These are phyloP conservation scores for Parathielavia hyrcaniae DNA, from an alignment of 495 filamentous ascomycete genomes.

Conservation along the genomic window DNA sequence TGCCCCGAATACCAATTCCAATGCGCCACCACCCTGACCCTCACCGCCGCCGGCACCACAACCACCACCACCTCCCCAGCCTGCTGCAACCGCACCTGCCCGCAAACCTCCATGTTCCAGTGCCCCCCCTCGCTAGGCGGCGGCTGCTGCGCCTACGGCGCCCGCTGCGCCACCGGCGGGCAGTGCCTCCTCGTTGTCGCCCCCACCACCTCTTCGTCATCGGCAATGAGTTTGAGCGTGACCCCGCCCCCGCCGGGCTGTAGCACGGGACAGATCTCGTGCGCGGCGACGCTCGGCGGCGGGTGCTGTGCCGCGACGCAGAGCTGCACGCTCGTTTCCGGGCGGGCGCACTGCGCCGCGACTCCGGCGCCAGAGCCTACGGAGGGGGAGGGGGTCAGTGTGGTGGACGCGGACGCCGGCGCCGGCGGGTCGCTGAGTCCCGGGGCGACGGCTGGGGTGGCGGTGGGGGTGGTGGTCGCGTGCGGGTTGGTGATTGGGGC, in stretches of 20 bases:
- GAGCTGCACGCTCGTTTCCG: conserved; percentile 58
- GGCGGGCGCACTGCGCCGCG: conserved; percentile 43
- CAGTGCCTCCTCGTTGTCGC: conserved; percentile 28
- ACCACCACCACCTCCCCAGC: conserved; percentile 22
- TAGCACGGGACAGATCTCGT: conserved; percentile 66
- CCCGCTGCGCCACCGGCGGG: conserved; percentile 27
- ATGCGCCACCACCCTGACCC: conserved; percentile 22
- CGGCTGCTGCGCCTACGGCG: conserved; percentile 41
- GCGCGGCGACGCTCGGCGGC: conserved; percentile 57
- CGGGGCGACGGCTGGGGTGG: conserved; percentile 42
- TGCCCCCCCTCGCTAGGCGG: conserved; percentile 30
- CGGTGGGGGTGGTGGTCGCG: conserved; percentile 40
- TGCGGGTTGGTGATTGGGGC: conserved; percentile 34
- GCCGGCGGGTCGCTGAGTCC: conserved; percentile 27
- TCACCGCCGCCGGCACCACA: conserved; percentile 15
- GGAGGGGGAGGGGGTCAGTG: conserved; percentile 30
- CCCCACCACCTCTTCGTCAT: conserved; percentile 17
- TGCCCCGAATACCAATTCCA: conserved; percentile 25
- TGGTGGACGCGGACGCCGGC: conserved; percentile 6
- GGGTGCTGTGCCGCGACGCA: conserved; percentile 70
- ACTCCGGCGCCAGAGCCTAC: conserved; percentile 41
- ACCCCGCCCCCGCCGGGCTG: conserved; percentile 45
- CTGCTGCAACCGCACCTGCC: conserved; percentile 40
- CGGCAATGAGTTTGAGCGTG: not conserved
- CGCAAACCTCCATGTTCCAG: conserved; percentile 33